Conservation (phyloP, 2,329 filamentous ascomycete species). For the Monilinia aucupariae region DNA sequence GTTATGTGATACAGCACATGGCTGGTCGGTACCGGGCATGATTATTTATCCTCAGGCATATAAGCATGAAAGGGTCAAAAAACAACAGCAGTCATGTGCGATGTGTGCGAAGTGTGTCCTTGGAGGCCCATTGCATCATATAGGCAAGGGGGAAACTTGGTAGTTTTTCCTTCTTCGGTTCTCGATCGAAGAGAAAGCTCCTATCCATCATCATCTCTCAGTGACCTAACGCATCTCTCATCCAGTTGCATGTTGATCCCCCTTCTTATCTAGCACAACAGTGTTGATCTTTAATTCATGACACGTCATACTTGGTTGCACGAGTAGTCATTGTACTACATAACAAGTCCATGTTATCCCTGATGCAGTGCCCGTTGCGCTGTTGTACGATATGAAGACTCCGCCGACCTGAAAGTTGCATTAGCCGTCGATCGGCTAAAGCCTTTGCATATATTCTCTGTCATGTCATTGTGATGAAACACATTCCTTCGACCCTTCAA, state of each 20-base stretch:
- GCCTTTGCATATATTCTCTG: background rate
- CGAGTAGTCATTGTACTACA: background rate
- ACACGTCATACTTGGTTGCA: background rate
- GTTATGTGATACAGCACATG: background rate
- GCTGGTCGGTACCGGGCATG: background rate
- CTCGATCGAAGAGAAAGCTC: too few species aligned
- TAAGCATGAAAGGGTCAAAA: background rate
- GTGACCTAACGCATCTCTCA: background rate
- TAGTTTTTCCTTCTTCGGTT: background rate
- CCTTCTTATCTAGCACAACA: background rate
- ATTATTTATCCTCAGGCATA: background rate
- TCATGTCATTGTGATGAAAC: background rate
- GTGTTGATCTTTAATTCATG: background rate
- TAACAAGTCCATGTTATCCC: background rate
- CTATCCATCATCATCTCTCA: background rate
- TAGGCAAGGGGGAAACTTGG: background rate
- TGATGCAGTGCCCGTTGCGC: background rate
- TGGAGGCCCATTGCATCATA: too few species aligned
- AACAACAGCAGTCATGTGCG: background rate
- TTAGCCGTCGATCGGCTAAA: background rate
- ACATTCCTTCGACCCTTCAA: background rate
- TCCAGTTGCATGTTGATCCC: background rate
- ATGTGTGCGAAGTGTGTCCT: background rate
- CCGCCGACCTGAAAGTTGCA: background rate
- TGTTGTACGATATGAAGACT: background rate